A percentile compares a stretch with the other conserved stretches of the same genome.
phyloP scores from a whole-genome alignment of 805 yeast species.

The Saccharomycopsis guyanensis region DNA sequence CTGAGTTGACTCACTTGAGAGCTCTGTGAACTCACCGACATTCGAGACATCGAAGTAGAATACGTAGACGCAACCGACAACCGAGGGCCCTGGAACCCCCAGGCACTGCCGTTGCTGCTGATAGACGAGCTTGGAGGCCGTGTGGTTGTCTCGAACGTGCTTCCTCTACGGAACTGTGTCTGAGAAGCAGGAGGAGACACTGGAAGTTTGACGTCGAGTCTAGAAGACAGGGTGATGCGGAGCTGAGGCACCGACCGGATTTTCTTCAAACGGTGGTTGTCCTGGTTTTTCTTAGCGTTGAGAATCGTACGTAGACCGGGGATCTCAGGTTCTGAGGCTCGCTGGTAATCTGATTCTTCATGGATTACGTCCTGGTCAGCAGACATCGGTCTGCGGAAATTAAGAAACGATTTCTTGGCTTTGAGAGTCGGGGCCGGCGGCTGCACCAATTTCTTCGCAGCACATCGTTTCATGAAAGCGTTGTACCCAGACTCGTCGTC shows the following conservation, averaged over 20 bases:
- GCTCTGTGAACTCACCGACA: constrained; percentile 4
- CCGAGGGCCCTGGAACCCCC: not conserved
- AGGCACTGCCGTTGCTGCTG: not conserved
- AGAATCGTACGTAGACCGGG: constrained; percentile 8
- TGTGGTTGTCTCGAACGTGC: not conserved
- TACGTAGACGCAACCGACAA: not conserved
- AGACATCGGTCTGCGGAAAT: not conserved
- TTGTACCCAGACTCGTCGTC: constrained; percentile 5
- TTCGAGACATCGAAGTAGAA: not conserved
- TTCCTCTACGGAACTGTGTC: not conserved
- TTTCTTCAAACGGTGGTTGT: constrained; percentile 9
- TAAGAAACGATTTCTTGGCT: constrained; percentile 2
- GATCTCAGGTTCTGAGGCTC: not conserved
- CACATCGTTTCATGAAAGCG: constrained; percentile 1
- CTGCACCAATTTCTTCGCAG: not conserved
- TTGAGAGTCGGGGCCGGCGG: not conserved
- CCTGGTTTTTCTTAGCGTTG: constrained; percentile 8
- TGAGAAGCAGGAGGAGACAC: constrained; percentile 2
- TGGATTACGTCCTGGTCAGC: not conserved
- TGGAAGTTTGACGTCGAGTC: constrained; percentile 4
- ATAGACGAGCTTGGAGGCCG: constrained; percentile 3
- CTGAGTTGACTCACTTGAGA: constrained; percentile 3
- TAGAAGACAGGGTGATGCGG: constrained; percentile 1
- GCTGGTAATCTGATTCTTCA: too few species aligned
- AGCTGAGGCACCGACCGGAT: constrained; percentile 13